These are phyloP conservation scores for Neofusicoccum cordaticola DNA, from an alignment of 2,329 filamentous ascomycete genomes.

Conservation along the genomic window DNA sequence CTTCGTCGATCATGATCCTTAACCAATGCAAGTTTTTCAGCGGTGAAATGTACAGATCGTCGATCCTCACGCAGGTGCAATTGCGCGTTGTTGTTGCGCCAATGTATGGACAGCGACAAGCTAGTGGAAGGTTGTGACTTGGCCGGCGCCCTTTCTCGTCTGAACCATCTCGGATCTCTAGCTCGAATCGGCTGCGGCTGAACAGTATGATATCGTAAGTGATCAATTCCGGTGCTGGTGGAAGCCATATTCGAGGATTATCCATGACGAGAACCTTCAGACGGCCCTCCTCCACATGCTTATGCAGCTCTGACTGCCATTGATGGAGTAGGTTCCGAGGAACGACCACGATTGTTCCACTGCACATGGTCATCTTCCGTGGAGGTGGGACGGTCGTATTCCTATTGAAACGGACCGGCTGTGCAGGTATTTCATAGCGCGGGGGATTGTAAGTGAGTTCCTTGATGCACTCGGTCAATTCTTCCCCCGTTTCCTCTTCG, in stretches of 20 bases:
- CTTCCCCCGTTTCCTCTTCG: conserved; percentile 49
- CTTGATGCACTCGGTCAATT: conserved; percentile 26
- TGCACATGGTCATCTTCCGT: conserved; percentile 60
- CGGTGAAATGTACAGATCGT: conserved; percentile 55
- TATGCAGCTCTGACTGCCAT: conserved; percentile 76
- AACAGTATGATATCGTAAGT: conserved; percentile 76
- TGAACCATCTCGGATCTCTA: conserved; percentile 55
- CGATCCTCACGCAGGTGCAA: conserved; percentile 43
- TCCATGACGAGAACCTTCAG: conserved; percentile 65
- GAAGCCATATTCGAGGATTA: conserved; percentile 52
- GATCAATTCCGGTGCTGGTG: conserved; percentile 57
- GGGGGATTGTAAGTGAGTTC: conserved; percentile 34
- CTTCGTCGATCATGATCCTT: conserved; percentile 87
- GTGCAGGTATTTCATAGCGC: conserved; percentile 41
- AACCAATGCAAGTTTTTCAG: conserved; percentile 77
- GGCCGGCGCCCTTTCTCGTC: conserved; percentile 44
- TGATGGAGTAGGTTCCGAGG: conserved; percentile 81
- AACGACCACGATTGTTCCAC: conserved; percentile 73
- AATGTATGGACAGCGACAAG: conserved; percentile 43
- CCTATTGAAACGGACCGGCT: conserved; percentile 42
- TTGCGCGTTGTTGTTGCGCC: conserved; percentile 42
- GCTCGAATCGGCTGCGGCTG: conserved; percentile 70
- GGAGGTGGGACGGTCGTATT: conserved; percentile 39
- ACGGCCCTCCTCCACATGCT: conserved; percentile 62
- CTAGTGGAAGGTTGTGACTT: not conserved